Evolutionary conservation across 352 stramenopile species (phyloP).

Genomic region (Globisporangium cylindrosporum): DNA sequence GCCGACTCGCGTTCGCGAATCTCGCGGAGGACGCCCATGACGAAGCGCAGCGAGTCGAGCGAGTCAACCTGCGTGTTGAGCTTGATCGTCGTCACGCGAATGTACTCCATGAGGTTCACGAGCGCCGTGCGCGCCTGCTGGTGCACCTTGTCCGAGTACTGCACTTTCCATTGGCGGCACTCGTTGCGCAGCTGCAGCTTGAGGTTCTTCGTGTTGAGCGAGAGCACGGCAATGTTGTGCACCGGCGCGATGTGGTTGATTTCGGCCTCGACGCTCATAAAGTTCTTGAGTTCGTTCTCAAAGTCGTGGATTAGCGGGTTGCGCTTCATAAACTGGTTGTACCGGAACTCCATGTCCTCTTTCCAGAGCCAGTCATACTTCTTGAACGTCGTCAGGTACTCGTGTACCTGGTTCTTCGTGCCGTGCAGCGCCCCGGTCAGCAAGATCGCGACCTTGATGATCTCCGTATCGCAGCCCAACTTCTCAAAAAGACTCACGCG

Average conservation of each 20-base stretch:
- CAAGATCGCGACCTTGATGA: constrained; percentile 86
- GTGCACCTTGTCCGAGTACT: constrained; percentile 84
- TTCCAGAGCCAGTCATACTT: constrained; percentile 91
- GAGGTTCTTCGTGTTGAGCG: constrained; percentile 86
- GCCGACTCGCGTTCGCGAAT: constrained; percentile 81
- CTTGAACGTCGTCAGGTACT: constrained; percentile 81
- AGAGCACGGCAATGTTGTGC: constrained; percentile 84
- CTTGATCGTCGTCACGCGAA: constrained; percentile 70
- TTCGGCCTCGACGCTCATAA: constrained; percentile 78
- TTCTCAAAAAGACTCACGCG: constrained; percentile 77
- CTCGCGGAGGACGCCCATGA: constrained; percentile 86
- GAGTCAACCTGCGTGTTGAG: constrained; percentile 63
- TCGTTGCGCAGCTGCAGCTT: constrained; percentile 85
- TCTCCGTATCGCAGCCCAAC: constrained; percentile 83
- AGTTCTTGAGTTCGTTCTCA: constrained; percentile 74
- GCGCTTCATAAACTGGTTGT: constrained; percentile 82
- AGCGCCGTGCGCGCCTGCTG: constrained; percentile 66
- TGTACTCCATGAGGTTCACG: constrained; percentile 75
- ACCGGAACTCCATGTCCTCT: constrained; percentile 85
- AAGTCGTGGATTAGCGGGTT: constrained; percentile 84
- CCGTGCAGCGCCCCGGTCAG: constrained; percentile 80
- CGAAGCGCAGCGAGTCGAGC: constrained; percentile 70
- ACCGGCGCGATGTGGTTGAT: constrained; percentile 77
- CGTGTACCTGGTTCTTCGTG: constrained; percentile 83
- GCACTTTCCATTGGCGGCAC: constrained; percentile 82